Conservation (phyloP, 345 rosid genomes). For the Populus simonii region DNA sequence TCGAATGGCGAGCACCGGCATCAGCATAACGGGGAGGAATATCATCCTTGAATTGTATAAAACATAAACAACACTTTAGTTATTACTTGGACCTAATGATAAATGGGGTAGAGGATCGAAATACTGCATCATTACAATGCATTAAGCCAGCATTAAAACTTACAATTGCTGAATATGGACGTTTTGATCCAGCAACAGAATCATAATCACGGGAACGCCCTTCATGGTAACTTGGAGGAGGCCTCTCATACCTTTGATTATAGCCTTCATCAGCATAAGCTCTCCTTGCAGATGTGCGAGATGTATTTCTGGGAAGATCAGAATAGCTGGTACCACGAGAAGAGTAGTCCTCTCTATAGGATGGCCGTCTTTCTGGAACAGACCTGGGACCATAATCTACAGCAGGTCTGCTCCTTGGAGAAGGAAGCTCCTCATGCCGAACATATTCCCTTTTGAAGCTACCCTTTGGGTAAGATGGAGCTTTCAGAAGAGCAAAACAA, state of each 20-base stretch:
- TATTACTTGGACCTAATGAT: background rate
- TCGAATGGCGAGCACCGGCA: slow-evolving; percentile 60
- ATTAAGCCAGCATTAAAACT: slow-evolving; percentile 19
- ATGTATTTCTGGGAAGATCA: slow-evolving; percentile 61
- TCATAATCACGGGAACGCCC: slow-evolving; percentile 84
- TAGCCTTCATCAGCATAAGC: slow-evolving; percentile 75
- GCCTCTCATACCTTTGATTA: slow-evolving; percentile 78
- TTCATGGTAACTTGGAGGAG: slow-evolving; percentile 69
- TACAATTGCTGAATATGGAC: slow-evolving; percentile 81
- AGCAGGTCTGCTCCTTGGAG: slow-evolving; percentile 74
- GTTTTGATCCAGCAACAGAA: slow-evolving; percentile 78
- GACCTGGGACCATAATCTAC: slow-evolving; percentile 70
- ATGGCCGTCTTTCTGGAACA: slow-evolving; percentile 64
- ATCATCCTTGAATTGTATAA: slow-evolving; percentile 56
- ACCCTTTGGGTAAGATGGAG: slow-evolving; percentile 66
- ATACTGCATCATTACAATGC: background rate
- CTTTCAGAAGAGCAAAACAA: slow-evolving; percentile 35
- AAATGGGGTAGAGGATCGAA: background rate
- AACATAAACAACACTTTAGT: slow-evolving; percentile 2
- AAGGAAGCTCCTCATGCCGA: slow-evolving; percentile 76
- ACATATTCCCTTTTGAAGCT: slow-evolving; percentile 78
- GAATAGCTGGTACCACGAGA: slow-evolving; percentile 71
- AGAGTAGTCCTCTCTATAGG: slow-evolving; percentile 77
- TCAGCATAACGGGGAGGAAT: slow-evolving; percentile 84
- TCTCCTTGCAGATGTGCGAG: slow-evolving; percentile 74